Evolutionary conservation across 2,329 filamentous ascomycete genomes (phyloP).

Genomic region (Botrytis fabae): DNA sequence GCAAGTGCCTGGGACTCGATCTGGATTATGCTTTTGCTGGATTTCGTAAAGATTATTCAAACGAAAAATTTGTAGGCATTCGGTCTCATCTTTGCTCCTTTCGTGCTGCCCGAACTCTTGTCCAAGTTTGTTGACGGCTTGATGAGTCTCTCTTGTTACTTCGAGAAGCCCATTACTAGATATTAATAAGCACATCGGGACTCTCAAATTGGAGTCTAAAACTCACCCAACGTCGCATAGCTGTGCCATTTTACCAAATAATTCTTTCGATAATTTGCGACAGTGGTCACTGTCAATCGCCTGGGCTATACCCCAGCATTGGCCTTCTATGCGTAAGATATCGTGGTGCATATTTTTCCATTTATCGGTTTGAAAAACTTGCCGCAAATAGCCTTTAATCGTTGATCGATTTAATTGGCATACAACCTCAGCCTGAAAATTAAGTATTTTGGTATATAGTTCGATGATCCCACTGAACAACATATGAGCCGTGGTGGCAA

Average conservation of each 20-base stretch:
- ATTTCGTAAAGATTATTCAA: background rate
- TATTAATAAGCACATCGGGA: no score
- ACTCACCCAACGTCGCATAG: no score
- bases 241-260: background rate
- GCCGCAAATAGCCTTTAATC: background rate
- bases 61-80: constrained; percentile 5
- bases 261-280: background rate
- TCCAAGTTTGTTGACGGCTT: background rate
- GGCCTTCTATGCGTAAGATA: background rate
- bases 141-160: background rate
- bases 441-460: constrained; percentile 8
- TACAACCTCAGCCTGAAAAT: background rate
- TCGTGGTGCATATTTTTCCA: background rate
- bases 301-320: background rate
- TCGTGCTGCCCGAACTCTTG: background rate
- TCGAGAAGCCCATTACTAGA: background rate
- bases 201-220: no score
- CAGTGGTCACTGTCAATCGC: background rate
- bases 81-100: background rate
- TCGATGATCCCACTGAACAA: background rate
- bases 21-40: background rate
- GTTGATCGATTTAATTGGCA: background rate
- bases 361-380: background rate
- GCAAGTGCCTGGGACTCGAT: background rate
- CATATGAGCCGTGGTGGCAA: no score